These are phyloP conservation scores for Mrakia hoshinonis DNA, from an alignment of 768 basidiomycete genomes.

Conservation along the genomic window DNA sequence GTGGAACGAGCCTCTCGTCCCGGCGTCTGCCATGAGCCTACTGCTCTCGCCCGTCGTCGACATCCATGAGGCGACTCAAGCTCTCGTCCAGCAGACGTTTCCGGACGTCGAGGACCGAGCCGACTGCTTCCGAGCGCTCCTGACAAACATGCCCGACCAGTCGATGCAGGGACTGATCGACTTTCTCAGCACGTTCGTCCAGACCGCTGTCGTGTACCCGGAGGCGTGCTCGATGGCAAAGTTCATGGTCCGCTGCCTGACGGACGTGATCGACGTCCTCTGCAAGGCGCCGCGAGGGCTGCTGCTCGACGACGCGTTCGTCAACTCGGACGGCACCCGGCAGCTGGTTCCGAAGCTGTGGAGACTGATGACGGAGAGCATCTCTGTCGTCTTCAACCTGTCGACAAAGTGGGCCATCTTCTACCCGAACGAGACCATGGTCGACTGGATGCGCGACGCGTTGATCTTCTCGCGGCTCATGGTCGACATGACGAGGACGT, in stretches of 20 bases:
- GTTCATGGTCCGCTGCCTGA: constrained; percentile 80
- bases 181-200: constrained; percentile 60
- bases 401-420: constrained; percentile 74
- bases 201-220: constrained; percentile 50
- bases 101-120: constrained; percentile 73
- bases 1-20: constrained; percentile 52
- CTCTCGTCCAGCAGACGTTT: constrained; percentile 72
- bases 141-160: constrained; percentile 57
- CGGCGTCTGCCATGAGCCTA: constrained; percentile 54
- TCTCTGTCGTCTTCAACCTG: constrained; percentile 73
- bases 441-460: constrained; percentile 96
- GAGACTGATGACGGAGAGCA: constrained; percentile 67
- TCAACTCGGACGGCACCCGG: constrained; percentile 46
- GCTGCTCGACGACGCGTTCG: constrained; percentile 24
- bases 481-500: constrained; percentile 65
- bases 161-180: constrained; percentile 62
- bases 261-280: constrained; percentile 82
- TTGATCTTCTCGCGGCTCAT: constrained; percentile 84
- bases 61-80: constrained; percentile 65
- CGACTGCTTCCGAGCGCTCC: constrained; percentile 74
- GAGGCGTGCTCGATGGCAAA: constrained; percentile 87
- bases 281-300: constrained; percentile 52
- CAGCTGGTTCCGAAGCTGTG: constrained; percentile 63
- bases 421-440: constrained; percentile 76
- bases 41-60: constrained; percentile 74